Evolutionary conservation across 441 rosid species (phyloP), one percentile per base, ranked within the genome.

Genomic region (Croton laevigatus): DNA sequence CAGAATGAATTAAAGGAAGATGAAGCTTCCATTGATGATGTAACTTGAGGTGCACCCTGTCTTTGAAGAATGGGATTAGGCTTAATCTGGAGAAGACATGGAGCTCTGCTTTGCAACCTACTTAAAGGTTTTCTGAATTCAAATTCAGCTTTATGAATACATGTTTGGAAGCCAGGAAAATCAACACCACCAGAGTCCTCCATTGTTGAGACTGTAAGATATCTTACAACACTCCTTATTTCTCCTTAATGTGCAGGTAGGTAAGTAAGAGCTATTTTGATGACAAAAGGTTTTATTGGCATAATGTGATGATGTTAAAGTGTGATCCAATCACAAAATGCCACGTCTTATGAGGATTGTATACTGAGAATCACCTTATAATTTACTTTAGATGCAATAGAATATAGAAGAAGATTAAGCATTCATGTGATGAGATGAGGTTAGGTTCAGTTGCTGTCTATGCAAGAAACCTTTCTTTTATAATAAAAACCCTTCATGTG

Each of bases 161-260:
- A 40, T 49, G 73, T 80, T 76, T 76, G 82, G 79, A 91, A 89
- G 13, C 91, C 93, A 0, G 91, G 90, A 75, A 89, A 89, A 64
- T 79, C 78, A 11, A 71, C 76, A 64, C 80, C 81, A 72, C 81
- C 81, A 72, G 86, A 44, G 7, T 79, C 81, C 76, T 84, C 89
- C 90, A 85, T 59, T 62, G 44, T 19, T 74, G 8, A 58, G 58
- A 45, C 42, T 13, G 34, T 65, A 0, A 40, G 55, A 69, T 44
- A 61, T 66, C 54, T 37, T 59, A 42, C 32, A 2, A 20, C n/a
- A 49, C 49, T 62, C 66, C 71, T 57, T 9, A 66, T n/a, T 1
- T 17, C 10, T n/a, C 17, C 38, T 16, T 38, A 16, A n/a, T 34
- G n/a, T 11, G 22, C 9, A 45, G 38, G 42, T 53, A 19, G 12